Conservation (phyloP, 768 basidiomycete species). For the Mycena rebaudengoi region DNA sequence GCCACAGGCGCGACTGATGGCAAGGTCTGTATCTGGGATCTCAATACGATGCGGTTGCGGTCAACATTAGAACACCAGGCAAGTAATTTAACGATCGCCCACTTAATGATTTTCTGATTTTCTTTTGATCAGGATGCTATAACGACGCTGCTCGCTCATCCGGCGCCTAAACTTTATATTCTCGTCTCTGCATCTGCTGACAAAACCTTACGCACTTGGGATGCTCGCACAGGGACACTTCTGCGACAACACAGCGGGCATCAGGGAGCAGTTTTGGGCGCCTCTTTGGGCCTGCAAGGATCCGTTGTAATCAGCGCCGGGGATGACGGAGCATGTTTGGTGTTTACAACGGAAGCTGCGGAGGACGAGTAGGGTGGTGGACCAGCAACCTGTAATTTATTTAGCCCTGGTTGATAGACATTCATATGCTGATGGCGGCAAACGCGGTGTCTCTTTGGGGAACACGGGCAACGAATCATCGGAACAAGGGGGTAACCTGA, state of each 20-base stretch:
- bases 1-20: conserved; percentile 94
- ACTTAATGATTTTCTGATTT: conserved; percentile 8
- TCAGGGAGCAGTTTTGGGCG: conserved; percentile 75
- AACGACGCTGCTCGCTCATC: conserved; percentile 79
- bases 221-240: conserved; percentile 83
- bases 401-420: not conserved
- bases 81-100: not conserved
- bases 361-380: conserved; percentile 38
- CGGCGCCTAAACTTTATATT: conserved; percentile 77
- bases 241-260: conserved; percentile 87
- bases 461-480: conserved; percentile 17
- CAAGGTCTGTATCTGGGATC: conserved; percentile 94
- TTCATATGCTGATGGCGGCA: not conserved
- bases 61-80: conserved; percentile 87
- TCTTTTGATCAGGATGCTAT: conserved; percentile 77
- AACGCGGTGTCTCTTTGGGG: not conserved
- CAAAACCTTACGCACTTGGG: conserved; percentile 89
- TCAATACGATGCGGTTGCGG: conserved; percentile 84
- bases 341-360: conserved; percentile 73
- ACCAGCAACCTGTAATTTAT: not conserved
- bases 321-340: conserved; percentile 88
- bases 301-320: conserved; percentile 86
- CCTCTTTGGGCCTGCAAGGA: conserved; percentile 75
- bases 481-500: no score
- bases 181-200: conserved; percentile 91